phyloP scores from a whole-genome alignment of 257 asterid species.

The Buddleja alternifolia region DNA sequence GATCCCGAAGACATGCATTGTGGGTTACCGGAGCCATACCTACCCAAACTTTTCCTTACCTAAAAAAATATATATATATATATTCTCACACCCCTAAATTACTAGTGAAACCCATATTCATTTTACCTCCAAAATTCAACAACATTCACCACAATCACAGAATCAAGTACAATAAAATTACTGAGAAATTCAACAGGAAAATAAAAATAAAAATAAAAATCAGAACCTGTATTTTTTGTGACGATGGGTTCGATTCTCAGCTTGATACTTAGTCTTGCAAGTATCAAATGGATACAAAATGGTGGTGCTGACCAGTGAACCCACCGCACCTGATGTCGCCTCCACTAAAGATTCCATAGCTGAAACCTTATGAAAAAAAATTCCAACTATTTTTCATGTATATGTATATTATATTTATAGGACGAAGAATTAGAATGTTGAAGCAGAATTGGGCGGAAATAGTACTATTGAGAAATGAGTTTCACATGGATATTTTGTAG shows the following conservation, averaged over 20 bases:
- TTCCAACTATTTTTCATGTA: constrained; percentile 13
- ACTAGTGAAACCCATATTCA: not conserved
- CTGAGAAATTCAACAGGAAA: not conserved
- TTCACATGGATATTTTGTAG: not conserved
- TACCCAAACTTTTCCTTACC: no score
- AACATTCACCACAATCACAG: not conserved
- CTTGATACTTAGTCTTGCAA: constrained; percentile 93
- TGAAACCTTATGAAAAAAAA: constrained; percentile 27
- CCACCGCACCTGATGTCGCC: constrained; percentile 93
- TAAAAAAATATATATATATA: no score
- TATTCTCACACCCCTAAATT: constrained; percentile 1
- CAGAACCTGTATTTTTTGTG: constrained; percentile 73
- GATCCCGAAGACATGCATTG: no score
- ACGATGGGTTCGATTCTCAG: constrained; percentile 77
- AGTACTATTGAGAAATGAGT: not conserved
- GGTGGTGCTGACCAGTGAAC: constrained; percentile 89
- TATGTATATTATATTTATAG: not conserved
- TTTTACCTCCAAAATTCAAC: not conserved
- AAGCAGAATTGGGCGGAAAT: not conserved
- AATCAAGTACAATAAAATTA: not conserved
- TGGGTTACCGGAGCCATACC: no score
- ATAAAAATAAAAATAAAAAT: not conserved
- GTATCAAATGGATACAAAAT: constrained; percentile 88
- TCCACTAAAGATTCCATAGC: constrained; percentile 80
- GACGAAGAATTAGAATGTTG: not conserved